Conservation (phyloP, 352 stramenopile species). For the Phytopythium chamaehyphon region DNA sequence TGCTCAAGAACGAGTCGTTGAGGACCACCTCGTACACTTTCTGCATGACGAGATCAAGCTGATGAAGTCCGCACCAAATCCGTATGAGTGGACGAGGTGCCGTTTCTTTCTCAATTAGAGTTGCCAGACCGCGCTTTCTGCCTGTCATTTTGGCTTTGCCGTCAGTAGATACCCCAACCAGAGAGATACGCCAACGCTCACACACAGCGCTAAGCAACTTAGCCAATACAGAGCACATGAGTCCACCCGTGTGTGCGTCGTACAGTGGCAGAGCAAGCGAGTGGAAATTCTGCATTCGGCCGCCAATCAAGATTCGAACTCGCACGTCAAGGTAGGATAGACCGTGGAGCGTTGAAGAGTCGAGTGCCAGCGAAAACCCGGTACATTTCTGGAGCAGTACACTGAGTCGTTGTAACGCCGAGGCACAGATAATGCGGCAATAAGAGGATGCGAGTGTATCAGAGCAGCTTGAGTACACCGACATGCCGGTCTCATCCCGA, state of each 20-base stretch:
- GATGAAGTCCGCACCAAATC: background rate
- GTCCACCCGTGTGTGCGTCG: background rate
- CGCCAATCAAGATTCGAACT: background rate
- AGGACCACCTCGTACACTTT: background rate
- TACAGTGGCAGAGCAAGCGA: background rate
- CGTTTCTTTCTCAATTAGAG: background rate
- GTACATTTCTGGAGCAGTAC: background rate
- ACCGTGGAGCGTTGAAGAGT: slow-evolving; percentile 4
- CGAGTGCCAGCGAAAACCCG: slow-evolving; percentile 1
- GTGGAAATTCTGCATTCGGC: slow-evolving; percentile 3
- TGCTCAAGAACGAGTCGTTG: background rate
- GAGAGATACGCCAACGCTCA: background rate
- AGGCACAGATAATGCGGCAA: background rate
- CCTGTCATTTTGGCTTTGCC: background rate
- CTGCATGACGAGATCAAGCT: background rate
- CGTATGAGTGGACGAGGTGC: background rate
- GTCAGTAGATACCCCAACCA: background rate
- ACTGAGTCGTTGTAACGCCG: background rate
- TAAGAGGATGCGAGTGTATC: slow-evolving; percentile 1
- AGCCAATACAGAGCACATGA: background rate
- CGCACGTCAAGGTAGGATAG: slow-evolving; percentile 6
- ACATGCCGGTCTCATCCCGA: slow-evolving; percentile 4
- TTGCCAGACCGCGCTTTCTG: background rate
- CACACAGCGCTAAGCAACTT: background rate
- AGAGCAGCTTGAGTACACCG: slow-evolving; percentile 1